Percentiles rank a stretch among this genome's conserved stretches.
Evolutionary conservation across 169 alveolate genomes (phyloP).

Genomic region (Eimeria necatrix): DNA sequence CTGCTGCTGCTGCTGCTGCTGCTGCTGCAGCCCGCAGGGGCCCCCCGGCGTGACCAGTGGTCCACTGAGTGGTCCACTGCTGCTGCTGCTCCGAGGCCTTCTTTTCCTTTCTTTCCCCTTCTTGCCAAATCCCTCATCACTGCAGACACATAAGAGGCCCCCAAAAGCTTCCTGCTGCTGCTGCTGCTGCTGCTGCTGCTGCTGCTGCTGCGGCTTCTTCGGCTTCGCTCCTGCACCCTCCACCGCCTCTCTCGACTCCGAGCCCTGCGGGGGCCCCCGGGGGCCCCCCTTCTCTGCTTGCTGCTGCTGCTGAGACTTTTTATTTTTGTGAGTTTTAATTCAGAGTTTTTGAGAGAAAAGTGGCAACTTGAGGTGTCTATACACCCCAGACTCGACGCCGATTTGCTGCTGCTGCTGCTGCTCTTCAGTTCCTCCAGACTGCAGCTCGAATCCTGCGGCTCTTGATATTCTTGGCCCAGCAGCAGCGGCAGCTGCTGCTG

Average conservation of each 20-base stretch:
- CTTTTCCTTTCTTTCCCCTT: neutral
- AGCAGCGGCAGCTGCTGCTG: slow-evolving; percentile 36
- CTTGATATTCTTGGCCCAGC: neutral
- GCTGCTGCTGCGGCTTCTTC: neutral
- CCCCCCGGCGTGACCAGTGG: too few relatives aligned
- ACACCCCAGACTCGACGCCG: neutral
- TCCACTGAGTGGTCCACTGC: too few relatives aligned
- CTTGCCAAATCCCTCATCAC: neutral
- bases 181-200: slow-evolving; percentile 36
- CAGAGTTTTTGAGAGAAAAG: too few relatives aligned
- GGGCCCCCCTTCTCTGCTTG: too few relatives aligned
- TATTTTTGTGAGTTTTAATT: too few relatives aligned
- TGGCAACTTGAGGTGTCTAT: neutral
- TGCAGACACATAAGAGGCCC: neutral
- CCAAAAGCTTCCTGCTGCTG: slow-evolving; percentile 1
- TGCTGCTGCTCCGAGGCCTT: neutral
- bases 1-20: neutral
- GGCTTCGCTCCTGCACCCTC: neutral
- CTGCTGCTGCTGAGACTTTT: too few relatives aligned
- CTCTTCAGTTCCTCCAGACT: neutral
- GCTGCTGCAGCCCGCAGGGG: too few relatives aligned
- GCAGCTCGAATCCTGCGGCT: neutral
- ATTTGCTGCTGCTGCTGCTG: neutral
- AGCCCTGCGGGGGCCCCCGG: neutral
- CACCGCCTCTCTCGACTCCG: neutral